These are phyloP conservation scores for Catenaria anguillulae DNA, from an alignment of 371 early-diverging fungal species.

Conservation along the genomic window DNA sequence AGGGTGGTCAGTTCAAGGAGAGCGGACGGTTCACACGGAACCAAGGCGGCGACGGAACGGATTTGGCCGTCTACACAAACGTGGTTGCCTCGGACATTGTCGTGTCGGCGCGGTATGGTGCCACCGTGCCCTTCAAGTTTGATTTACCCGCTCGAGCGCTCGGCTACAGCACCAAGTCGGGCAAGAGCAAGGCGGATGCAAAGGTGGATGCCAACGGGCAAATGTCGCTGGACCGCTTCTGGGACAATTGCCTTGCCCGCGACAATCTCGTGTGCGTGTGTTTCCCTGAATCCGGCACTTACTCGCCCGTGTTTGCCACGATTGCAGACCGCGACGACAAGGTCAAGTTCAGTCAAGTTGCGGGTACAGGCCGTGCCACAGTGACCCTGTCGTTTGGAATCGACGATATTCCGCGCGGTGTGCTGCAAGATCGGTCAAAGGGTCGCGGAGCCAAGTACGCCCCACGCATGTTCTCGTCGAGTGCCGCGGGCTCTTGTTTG, in stretches of 20 bases:
- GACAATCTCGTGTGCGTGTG: not conserved
- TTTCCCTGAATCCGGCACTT: too few relatives aligned
- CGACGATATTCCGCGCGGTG: too few relatives aligned
- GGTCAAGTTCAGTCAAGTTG: too few relatives aligned
- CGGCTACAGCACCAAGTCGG: not conserved
- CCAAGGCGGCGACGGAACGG: constrained; percentile 11
- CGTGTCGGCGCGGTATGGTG: too few relatives aligned
- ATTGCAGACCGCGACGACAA: not conserved
- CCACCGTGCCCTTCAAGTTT: constrained; percentile 13
- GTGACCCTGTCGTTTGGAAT: too few relatives aligned
- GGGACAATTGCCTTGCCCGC: not conserved
- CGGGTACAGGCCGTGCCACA: too few relatives aligned
- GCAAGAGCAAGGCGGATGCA: too few relatives aligned
- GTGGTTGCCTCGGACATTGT: constrained; percentile 1
- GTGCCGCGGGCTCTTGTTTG: constrained; percentile 23
- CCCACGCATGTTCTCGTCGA: constrained; percentile 31
- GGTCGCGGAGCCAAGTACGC: too few relatives aligned
- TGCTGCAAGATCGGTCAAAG: too few relatives aligned
- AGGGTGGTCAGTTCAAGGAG: constrained; percentile 12
- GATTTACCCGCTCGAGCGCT: not conserved
- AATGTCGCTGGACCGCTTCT: too few relatives aligned
- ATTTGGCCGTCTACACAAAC: constrained; percentile 18
- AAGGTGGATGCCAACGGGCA: too few relatives aligned
- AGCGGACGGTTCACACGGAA: not conserved
- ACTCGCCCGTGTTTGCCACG: not conserved